Percentiles rank a stretch among this genome's conserved stretches.
Evolutionary conservation across 2,329 filamentous ascomycete genomes (phyloP).

Genomic region (Colletotrichum tabaci): DNA sequence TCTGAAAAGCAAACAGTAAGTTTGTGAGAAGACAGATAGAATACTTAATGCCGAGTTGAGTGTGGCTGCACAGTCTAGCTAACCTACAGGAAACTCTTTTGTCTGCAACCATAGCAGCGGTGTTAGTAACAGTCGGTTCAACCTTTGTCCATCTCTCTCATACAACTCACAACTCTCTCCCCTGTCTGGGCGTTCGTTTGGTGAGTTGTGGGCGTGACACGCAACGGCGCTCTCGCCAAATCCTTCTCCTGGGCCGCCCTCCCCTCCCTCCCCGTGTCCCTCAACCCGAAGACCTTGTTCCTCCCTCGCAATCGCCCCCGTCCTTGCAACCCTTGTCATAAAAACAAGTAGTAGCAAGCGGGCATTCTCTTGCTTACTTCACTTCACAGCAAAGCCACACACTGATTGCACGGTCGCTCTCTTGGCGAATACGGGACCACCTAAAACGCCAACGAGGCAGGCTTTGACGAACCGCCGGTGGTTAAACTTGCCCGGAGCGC

Average conservation of each 20-base stretch:
- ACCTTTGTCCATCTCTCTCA: no score
- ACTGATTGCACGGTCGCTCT: not conserved
- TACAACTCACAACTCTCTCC: not conserved
- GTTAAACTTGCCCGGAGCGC: slow-evolving; percentile 27
- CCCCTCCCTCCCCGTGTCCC: not conserved
- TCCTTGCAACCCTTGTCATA: no score
- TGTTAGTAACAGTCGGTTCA: no score
- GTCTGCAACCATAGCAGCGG: no score
- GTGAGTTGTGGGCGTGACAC: no score
- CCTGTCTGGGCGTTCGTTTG: not conserved
- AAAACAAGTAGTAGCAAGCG: no score
- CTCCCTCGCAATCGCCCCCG: not conserved
- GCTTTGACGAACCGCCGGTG: slow-evolving; percentile 9
- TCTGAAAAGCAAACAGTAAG: no score
- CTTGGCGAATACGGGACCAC: not conserved
- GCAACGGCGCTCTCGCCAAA: no score
- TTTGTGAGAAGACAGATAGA: no score
- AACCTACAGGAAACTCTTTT: no score
- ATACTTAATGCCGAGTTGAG: no score
- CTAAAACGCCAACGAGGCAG: slow-evolving; percentile 12
- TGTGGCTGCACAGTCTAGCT: no score
- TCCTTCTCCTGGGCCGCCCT: not conserved
- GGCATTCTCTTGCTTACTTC: not conserved
- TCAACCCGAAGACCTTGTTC: not conserved
- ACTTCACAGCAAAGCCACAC: not conserved